A percentile compares a stretch with the other conserved stretches of the same genome.
phyloP scores from a whole-genome alignment of 208 protist species.

The Trypanosoma conorhini region DNA sequence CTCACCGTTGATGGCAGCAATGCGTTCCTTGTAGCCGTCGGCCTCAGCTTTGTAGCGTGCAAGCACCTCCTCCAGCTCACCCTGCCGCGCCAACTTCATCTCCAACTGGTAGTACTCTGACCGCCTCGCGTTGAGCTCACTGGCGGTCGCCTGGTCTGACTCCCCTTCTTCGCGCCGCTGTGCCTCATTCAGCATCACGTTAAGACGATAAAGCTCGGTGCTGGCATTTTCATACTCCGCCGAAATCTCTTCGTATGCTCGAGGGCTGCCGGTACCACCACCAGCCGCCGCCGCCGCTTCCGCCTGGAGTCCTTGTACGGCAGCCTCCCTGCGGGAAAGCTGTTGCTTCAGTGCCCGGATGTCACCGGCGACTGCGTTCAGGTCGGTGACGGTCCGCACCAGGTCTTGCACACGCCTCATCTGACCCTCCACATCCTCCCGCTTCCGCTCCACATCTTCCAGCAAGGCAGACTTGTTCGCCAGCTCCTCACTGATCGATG shows the following conservation, averaged over 20 bases:
- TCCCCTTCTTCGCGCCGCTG: slow-evolving; percentile 54
- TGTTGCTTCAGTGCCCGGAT: slow-evolving; percentile 25
- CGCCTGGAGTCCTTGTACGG: slow-evolving; percentile 20
- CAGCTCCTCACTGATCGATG: slow-evolving; percentile 27
- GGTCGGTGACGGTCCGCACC: slow-evolving; percentile 17
- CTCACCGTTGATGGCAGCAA: slow-evolving; percentile 37
- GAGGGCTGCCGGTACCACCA: not conserved
- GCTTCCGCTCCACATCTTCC: slow-evolving; percentile 22
- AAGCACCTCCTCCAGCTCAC: slow-evolving; percentile 38
- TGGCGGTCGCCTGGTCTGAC: slow-evolving; percentile 25
- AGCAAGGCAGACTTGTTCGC: slow-evolving; percentile 22
- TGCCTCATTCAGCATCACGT: slow-evolving; percentile 52
- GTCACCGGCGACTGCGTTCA: slow-evolving; percentile 20
- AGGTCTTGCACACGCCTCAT: slow-evolving; percentile 28
- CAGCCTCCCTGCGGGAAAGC: slow-evolving; percentile 20
- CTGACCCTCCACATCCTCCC: slow-evolving; percentile 19
- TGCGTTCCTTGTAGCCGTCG: slow-evolving; percentile 27
- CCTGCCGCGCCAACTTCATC: slow-evolving; percentile 38
- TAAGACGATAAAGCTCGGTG: slow-evolving; percentile 51
- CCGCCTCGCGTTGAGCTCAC: slow-evolving; percentile 40
- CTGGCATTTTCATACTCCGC: slow-evolving; percentile 52
- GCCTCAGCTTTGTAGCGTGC: slow-evolving; percentile 32
- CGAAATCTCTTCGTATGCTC: slow-evolving; percentile 54
- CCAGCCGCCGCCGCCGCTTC: slow-evolving; percentile 4
- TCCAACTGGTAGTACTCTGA: slow-evolving; percentile 42